Conservation (phyloP, 805 yeast species). For the Candida takata region DNA sequence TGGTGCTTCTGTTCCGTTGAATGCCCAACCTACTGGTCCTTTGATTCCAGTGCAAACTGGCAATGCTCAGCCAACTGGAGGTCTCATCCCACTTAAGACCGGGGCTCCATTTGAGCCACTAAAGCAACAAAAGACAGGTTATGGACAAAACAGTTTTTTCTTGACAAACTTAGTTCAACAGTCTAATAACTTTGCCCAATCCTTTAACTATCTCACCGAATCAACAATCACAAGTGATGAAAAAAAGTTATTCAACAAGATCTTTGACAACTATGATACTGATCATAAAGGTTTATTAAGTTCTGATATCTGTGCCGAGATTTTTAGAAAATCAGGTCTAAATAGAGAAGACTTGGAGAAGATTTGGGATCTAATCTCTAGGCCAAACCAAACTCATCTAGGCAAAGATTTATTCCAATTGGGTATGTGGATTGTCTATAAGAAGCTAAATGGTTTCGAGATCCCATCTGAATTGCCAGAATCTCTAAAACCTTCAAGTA, state of each 20-base stretch:
- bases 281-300: constrained; percentile 59
- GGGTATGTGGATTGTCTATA: constrained; percentile 93
- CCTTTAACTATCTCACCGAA: constrained; percentile 23
- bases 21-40: constrained; percentile 24
- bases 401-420: constrained; percentile 92
- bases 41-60: constrained; percentile 20
- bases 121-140: constrained; percentile 37
- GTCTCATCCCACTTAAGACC: constrained; percentile 22
- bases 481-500: constrained; percentile 84
- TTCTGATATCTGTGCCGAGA: constrained; percentile 80
- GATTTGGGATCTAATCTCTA: constrained; percentile 87
- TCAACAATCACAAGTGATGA: constrained; percentile 73
- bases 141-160: constrained; percentile 35
- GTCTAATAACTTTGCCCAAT: constrained; percentile 26
- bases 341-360: constrained; percentile 80
- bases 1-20: constrained; percentile 16
- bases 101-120: constrained; percentile 24
- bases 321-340: constrained; percentile 88
- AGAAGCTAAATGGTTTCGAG: constrained; percentile 80
- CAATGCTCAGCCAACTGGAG: constrained; percentile 55
- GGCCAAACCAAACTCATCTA: constrained; percentile 76
- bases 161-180: constrained; percentile 59
- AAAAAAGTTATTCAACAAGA: constrained; percentile 76
- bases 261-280: constrained; percentile 87
- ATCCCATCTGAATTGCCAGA: constrained; percentile 81